Percentiles rank a stretch among this genome's conserved stretches.
phyloP scores from a whole-genome alignment of 2,329 filamentous ascomycete genomes.

The Fusarium pilosicola region DNA sequence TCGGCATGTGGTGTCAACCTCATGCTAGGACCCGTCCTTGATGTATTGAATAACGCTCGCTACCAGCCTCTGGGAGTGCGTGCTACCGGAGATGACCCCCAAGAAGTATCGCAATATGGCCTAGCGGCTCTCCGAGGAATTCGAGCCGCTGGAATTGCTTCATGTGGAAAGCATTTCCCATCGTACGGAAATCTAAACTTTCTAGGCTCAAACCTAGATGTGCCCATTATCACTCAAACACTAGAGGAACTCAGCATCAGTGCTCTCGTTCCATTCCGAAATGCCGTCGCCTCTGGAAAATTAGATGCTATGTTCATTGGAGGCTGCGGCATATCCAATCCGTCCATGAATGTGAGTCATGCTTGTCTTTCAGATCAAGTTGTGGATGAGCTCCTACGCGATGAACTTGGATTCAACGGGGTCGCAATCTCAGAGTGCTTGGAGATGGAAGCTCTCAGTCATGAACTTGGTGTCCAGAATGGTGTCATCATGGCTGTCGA shows the following conservation, averaged over 20 bases:
- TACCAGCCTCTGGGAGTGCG: slow-evolving; percentile 92
- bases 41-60: slow-evolving; percentile 91
- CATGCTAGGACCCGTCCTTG: slow-evolving; percentile 91
- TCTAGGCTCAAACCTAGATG: slow-evolving; percentile 87
- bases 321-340: slow-evolving; percentile 90
- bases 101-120: slow-evolving; percentile 92
- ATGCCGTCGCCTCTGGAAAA: slow-evolving; percentile 82
- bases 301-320: slow-evolving; percentile 96
- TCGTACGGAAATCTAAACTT: slow-evolving; percentile 97
- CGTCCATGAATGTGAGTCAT: slow-evolving; percentile 94
- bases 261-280: slow-evolving; percentile 89
- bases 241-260: slow-evolving; percentile 92
- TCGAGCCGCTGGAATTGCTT: slow-evolving; percentile 87
- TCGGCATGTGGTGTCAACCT: slow-evolving; percentile 94
- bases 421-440: slow-evolving; percentile 95
- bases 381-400: slow-evolving; percentile 87
- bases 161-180: slow-evolving; percentile 95
- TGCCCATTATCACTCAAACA: slow-evolving; percentile 95
- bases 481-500: slow-evolving; percentile 98
- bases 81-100: slow-evolving; percentile 90
- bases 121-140: slow-evolving; percentile 93
- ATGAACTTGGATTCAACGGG: slow-evolving; percentile 87
- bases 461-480: slow-evolving; percentile 96
- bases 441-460: slow-evolving; percentile 95
- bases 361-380: slow-evolving; percentile 94